Evolutionary conservation across 176 grass and related monocot species (phyloP), one percentile per base, ranked within the genome.

Genomic region (Cocos nucifera): DNA sequence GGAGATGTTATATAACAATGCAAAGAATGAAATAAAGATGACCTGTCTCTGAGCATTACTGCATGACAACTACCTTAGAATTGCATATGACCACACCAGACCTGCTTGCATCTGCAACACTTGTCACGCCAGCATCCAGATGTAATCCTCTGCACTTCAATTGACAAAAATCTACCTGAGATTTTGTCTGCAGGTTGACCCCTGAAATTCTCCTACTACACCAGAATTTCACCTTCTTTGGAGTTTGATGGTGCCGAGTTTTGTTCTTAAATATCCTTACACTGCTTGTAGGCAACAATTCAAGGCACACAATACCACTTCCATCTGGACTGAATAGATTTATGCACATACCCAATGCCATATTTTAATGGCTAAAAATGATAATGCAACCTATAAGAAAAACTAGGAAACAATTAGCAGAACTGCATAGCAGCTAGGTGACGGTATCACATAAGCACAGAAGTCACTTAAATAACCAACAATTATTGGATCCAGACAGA

Each of bases 131-230:
- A 44, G 35, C 8, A 12, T 44, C 8, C 1, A 12, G 2, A 44
- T 14, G 35, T 44, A 14, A 44, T 44, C 35, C 35, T 44, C 35
- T 44, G 35, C 9, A 44, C 35, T 44, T 44, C 9, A 44, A 44
- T 44, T 0, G 35, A 44, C 35, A 44, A 44, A 44, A 44, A 44
- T 44, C 35, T 44, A 44, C 3, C 35, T 56, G 21, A 48, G 72
- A 50, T 44, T 76, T 76, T 58, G 62, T 22, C 55, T 58, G 61
- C 14, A 32, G 50, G 57, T 17, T 67, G 20, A 53, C 65, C 62
- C 53, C 60, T 53, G 54, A 26, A 66, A 76, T 5, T 55, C 32
- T 21, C 22, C 73, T 58, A 26, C 7, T 50, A 44, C 10, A 44
- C 35, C 35, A 44, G 58, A 66, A 20, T 67, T 67, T 76, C 53